Evolutionary conservation across 1,284 basidiomycete genomes (phyloP).

Genomic region (Ustilago xerochloae): DNA sequence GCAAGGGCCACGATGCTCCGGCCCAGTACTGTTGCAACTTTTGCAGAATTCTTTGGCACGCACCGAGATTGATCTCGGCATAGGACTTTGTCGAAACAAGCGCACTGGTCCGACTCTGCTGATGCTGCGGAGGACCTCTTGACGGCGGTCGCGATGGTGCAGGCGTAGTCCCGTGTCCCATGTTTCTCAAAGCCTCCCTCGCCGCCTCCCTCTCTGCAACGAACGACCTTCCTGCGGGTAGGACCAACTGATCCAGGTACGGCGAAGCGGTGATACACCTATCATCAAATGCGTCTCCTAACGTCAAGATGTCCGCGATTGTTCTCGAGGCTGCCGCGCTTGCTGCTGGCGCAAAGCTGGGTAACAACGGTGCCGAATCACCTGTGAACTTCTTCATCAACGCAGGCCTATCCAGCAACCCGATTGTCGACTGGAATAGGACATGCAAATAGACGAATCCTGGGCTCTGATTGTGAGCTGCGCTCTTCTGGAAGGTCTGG

Average conservation of each 20-base stretch:
- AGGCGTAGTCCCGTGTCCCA: slow-evolving; percentile 48
- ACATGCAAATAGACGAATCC: slow-evolving; percentile 59
- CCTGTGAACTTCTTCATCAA: slow-evolving; percentile 51
- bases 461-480: slow-evolving; percentile 49
- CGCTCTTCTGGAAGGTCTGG: slow-evolving; percentile 55
- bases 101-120: slow-evolving; percentile 29
- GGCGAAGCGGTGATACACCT: slow-evolving; percentile 48
- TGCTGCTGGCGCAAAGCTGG: slow-evolving; percentile 43
- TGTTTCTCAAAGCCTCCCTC: slow-evolving; percentile 42
- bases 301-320: slow-evolving; percentile 55
- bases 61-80: slow-evolving; percentile 52
- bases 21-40: slow-evolving; percentile 56
- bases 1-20: slow-evolving; percentile 53
- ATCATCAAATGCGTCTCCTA: slow-evolving; percentile 51
- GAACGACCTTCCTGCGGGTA: slow-evolving; percentile 55
- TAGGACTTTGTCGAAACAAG: slow-evolving; percentile 47
- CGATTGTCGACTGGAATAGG: slow-evolving; percentile 60
- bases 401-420: slow-evolving; percentile 52
- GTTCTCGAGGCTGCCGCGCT: slow-evolving; percentile 52
- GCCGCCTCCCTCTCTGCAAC: slow-evolving; percentile 53
- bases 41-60: slow-evolving; percentile 49
- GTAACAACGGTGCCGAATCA: slow-evolving; percentile 40
- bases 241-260: slow-evolving; percentile 57
- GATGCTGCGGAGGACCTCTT: slow-evolving; percentile 18
- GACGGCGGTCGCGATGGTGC: slow-evolving; percentile 39